Base-by-base conservation (phyloP, 352 stramenopile genomes). In the Phytophthora brassicae region DNA sequence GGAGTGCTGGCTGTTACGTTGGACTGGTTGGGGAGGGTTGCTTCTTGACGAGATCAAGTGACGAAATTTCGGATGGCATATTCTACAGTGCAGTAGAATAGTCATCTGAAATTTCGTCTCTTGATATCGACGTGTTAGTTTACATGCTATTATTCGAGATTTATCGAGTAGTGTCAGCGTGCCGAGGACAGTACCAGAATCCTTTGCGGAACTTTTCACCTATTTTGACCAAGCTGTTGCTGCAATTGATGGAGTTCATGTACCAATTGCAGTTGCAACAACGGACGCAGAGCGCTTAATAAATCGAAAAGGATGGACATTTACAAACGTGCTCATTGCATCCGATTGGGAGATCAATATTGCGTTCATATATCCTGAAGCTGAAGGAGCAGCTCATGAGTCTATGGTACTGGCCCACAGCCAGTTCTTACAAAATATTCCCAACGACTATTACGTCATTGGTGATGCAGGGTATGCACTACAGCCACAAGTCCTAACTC, bases 201-300 rank as follows among this genome's bases (percentile, higher is more conserved):
- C 5, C 1, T 60, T 60, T 36, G 29, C 29, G 16, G 16, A 39
- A 6, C 8, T 5, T 2, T 46, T 60, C 17, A 22, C 49, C 0
- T 55, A 55, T 19, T 59, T 59, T 7, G 41, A 66, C 6, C 57
- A 66, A 22, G 56, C 56, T 2, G 6, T 59, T 7, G 29, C 4
- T 3, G 57, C 47, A 11, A 65, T 65, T 39, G 47, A 65, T n/a
- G 57, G 48, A 3, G 49, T 50, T 9, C 57, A 53, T 59, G n/a
- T 65, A 22, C 45, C 24, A 5, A 16, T 59, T 0, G 17, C 48
- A 13, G 14, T 65, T 8, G 4, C 41, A 0, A 11, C 6, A 13
- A 9, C 38, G 2, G 57, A 58, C 6, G 6, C 22, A 19, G 28
- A 44, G 22, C 20, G 48, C 6, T 58, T 65, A 23, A 0, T 38